Conservation (phyloP, 1,284 basidiomycete species). For the Trichosporon coremiiforme region DNA sequence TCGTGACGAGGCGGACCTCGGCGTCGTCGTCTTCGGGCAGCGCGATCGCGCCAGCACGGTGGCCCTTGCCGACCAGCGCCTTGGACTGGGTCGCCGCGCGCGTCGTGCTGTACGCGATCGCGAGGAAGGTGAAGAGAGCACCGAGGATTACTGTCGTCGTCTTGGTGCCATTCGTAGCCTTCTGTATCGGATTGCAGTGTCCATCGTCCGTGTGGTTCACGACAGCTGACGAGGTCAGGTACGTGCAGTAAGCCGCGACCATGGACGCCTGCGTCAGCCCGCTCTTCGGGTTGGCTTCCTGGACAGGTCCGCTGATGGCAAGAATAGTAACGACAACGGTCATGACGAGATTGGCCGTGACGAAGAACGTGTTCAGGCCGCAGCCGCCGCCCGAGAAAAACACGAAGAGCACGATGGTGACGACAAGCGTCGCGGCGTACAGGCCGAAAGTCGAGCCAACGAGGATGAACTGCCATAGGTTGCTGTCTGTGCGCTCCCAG, state of each 20-base stretch:
- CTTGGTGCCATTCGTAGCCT: conserved; percentile 64
- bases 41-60: conserved; percentile 60
- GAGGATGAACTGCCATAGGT: conserved; percentile 94
- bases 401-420: conserved; percentile 84
- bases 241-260: conserved; percentile 96
- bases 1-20: conserved; percentile 70
- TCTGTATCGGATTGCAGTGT: conserved; percentile 83
- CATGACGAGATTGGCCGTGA: conserved; percentile 87
- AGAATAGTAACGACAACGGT: conserved; percentile 78
- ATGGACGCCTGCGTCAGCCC: conserved; percentile 94
- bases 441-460: conserved; percentile 88
- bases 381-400: conserved; percentile 89
- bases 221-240: conserved; percentile 90
- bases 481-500: conserved; percentile 85
- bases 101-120: conserved; percentile 96
- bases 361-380: conserved; percentile 87
- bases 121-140: conserved; percentile 93
- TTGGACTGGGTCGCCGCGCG: conserved; percentile 93
- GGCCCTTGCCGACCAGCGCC: conserved; percentile 76
- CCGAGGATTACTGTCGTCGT: conserved; percentile 88
- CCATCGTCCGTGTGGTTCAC: conserved; percentile 80
- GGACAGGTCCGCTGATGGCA: conserved; percentile 81
- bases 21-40: conserved; percentile 60
- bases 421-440: conserved; percentile 78
- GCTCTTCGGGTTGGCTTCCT: conserved; percentile 90